Conservation (phyloP, 139 green algal genomes). For the Ettlia oleoabundans region DNA sequence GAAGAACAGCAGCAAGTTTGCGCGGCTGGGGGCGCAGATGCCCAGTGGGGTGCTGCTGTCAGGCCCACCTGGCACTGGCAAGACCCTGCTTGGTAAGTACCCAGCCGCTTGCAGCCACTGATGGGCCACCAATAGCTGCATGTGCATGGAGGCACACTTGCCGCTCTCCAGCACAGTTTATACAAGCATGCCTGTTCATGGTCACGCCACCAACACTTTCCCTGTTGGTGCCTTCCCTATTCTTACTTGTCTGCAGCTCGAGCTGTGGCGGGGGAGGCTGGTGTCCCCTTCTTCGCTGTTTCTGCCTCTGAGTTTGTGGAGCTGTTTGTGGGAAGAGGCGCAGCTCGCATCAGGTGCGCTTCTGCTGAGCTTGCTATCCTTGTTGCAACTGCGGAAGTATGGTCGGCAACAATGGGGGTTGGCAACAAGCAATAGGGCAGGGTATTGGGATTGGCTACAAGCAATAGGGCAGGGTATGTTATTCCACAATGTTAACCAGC, state of each 20-base stretch:
- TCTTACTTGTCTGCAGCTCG: conserved; percentile 63
- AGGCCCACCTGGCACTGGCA: conserved; percentile 82
- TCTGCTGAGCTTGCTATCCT: not conserved
- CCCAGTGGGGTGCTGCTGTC: conserved; percentile 83
- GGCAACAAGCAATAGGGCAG: no score
- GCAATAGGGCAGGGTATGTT: no score
- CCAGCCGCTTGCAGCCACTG: not conserved
- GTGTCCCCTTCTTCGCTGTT: conserved; percentile 92
- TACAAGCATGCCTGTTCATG: no score
- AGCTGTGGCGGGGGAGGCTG: conserved; percentile 90
- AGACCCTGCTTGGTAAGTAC: conserved; percentile 76
- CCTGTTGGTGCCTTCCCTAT: not conserved
- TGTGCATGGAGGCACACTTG: not conserved
- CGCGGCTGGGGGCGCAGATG: conserved; percentile 71
- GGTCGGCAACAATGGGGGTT: no score
- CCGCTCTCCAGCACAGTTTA: not conserved
- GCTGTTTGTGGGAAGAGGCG: conserved; percentile 97
- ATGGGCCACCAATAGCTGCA: not conserved
- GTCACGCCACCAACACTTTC: no score
- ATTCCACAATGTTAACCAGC: no score
- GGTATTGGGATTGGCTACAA: no score
- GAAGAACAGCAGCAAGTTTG: conserved; percentile 70
- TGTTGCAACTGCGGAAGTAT: no score
- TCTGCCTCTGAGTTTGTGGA: conserved; percentile 98
- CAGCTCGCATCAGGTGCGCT: conserved; percentile 82